A percentile compares a stretch with the other conserved stretches of the same genome.
phyloP scores from a whole-genome alignment of 257 asterid genomes.

The Solanum sitiens region DNA sequence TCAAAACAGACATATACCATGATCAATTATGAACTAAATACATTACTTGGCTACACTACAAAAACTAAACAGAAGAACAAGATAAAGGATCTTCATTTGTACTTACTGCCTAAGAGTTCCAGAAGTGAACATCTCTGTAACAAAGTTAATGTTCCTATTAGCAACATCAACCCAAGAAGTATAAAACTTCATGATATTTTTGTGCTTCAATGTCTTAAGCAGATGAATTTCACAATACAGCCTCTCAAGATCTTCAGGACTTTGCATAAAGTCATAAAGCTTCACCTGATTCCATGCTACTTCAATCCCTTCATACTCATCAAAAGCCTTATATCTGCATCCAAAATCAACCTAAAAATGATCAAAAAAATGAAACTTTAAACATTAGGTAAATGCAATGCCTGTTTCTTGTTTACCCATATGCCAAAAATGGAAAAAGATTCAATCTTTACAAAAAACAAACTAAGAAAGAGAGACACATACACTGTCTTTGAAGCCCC shows the following conservation, averaged over 20 bases:
- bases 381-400: neutral
- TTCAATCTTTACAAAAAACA: slow-evolving; percentile 7
- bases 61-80: neutral
- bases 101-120: slow-evolving; percentile 98
- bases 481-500: slow-evolving; percentile 97
- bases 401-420: neutral
- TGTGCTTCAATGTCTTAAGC: slow-evolving; percentile 77
- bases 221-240: slow-evolving; percentile 84
- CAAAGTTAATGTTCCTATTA: slow-evolving; percentile 91
- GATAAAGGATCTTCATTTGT: neutral
- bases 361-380: neutral
- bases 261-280: slow-evolving; percentile 62
- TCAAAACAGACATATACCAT: neutral
- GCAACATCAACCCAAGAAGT: slow-evolving; percentile 88
- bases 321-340: slow-evolving; percentile 82
- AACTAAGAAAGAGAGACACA: slow-evolving; percentile 10
- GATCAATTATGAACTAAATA: neutral
- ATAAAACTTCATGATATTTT: slow-evolving; percentile 79
- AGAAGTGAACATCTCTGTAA: slow-evolving; percentile 95
- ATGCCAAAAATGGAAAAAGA: neutral
- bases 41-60: neutral
- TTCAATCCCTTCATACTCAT: slow-evolving; percentile 96
- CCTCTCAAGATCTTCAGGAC: slow-evolving; percentile 96
- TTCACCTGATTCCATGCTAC: slow-evolving; percentile 99
- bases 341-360: neutral